Percentiles rank a stretch among this genome's conserved stretches.
phyloP scores from a whole-genome alignment of 169 alveolate genomes.

The Babesia divergens region DNA sequence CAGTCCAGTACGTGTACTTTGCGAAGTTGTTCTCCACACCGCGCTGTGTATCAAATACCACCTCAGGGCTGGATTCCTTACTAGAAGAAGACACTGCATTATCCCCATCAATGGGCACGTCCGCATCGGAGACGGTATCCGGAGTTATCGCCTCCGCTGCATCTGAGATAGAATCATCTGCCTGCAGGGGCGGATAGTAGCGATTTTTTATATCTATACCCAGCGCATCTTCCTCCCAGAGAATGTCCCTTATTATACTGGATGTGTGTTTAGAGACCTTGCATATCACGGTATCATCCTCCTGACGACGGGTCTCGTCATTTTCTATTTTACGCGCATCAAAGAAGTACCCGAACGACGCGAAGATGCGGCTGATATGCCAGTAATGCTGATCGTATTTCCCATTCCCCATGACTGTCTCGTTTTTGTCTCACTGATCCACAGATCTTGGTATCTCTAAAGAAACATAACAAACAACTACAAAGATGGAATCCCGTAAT shows the following conservation, averaged over 20 bases:
- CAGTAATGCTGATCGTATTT: background rate
- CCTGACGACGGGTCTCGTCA: too few species aligned
- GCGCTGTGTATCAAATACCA: background rate
- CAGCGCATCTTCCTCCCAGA: constrained; percentile 55
- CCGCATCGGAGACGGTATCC: background rate
- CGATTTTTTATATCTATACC: background rate
- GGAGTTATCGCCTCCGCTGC: background rate
- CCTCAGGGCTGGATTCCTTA: background rate
- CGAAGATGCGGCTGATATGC: background rate
- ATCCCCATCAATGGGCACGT: background rate
- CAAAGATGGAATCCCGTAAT: too few species aligned
- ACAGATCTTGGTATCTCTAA: too few species aligned
- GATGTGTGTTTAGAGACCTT: background rate
- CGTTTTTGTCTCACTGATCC: background rate
- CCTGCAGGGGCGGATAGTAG: background rate
- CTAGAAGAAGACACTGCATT: background rate
- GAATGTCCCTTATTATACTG: background rate
- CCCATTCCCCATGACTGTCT: background rate
- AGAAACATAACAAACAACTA: too few species aligned
- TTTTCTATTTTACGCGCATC: too few species aligned
- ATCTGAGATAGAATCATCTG: background rate
- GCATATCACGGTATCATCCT: too few species aligned
- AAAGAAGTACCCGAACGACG: too few species aligned
- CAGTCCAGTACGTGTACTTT: constrained; percentile 55
- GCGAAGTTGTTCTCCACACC: constrained; percentile 23